Percentiles rank a stretch among this genome's conserved stretches.
Evolutionary conservation across 1,284 basidiomycete genomes (phyloP).

Genomic region (Austroboletus rostrupii): DNA sequence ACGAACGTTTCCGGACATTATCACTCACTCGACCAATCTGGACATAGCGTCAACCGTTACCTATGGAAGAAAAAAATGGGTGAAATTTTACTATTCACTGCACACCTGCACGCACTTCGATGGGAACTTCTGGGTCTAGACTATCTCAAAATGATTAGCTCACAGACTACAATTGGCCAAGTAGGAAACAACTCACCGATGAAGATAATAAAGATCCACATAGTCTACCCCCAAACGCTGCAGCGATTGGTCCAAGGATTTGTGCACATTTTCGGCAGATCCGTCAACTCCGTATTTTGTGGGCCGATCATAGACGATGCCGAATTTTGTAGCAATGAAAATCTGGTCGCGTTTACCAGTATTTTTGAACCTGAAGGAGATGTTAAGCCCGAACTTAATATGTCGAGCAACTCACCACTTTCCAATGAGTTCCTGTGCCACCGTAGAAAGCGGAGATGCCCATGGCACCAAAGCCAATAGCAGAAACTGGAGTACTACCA

Average conservation of each 20-base stretch:
- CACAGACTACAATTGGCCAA: neutral
- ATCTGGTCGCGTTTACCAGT: conserved; percentile 39
- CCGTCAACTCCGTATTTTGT: conserved; percentile 18
- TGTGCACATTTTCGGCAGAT: conserved; percentile 21
- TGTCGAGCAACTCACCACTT: conserved; percentile 30
- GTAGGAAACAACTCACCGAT: conserved; percentile 11
- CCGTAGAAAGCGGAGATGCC: conserved; percentile 38
- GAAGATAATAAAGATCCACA: conserved; percentile 36
- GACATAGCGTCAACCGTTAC: conserved; percentile 32
- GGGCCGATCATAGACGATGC: conserved; percentile 14
- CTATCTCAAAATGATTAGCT: neutral
- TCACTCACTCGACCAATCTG: conserved; percentile 32
- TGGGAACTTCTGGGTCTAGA: conserved; percentile 17
- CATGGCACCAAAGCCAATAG: conserved; percentile 40
- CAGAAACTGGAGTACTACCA: conserved; percentile 25
- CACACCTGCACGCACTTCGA: conserved; percentile 12
- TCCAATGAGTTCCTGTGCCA: conserved; percentile 34
- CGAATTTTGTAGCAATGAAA: conserved; percentile 48
- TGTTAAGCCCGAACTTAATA: too few relatives aligned
- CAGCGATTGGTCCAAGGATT: conserved; percentile 27
- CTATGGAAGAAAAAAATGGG: conserved; percentile 10
- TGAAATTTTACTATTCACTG: neutral
- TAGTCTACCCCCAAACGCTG: conserved; percentile 29
- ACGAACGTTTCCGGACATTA: neutral
- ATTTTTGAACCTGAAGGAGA: conserved; percentile 31